Conservation (phyloP, 305 asterid genomes). For the Solanum chacoense region DNA sequence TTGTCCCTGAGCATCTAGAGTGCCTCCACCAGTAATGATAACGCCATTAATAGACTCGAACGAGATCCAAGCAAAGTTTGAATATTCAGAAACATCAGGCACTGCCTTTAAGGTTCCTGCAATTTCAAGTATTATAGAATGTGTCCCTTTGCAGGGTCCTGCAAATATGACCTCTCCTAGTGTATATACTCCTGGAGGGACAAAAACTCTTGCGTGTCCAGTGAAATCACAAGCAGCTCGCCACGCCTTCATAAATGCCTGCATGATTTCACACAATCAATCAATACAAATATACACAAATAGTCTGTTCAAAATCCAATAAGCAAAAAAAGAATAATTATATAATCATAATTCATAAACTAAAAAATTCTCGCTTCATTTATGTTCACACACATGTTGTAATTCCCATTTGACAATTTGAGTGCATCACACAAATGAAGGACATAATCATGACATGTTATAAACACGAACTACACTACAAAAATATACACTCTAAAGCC, state of each 20-base stretch:
- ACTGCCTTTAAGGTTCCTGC: conserved; percentile 42
- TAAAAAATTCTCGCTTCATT: background rate
- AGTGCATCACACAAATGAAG: background rate
- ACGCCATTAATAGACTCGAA: conserved; percentile 28
- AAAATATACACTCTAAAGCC: background rate
- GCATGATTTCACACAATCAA: background rate
- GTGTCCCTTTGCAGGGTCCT: conserved; percentile 47
- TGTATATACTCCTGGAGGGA: conserved; percentile 38
- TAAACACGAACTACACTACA: background rate
- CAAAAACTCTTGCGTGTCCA: conserved; percentile 23
- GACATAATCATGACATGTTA: background rate
- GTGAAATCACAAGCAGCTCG: conserved; percentile 35
- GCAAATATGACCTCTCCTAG: conserved; percentile 28
- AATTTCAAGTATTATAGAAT: conserved; percentile 19
- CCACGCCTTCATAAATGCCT: conserved; percentile 56
- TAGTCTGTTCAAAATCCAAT: background rate
- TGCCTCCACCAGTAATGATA: conserved; percentile 46
- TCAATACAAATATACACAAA: background rate
- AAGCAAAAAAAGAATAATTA: background rate
- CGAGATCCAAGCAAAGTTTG: conserved; percentile 41
- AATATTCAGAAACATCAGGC: conserved; percentile 33
- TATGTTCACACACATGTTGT: background rate
- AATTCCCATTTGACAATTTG: background rate
- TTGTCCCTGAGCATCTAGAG: conserved; percentile 42
- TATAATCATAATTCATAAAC: background rate